These are phyloP conservation scores for Boletus vinaceobasis DNA, from an alignment of 768 basidiomycete genomes.

Conservation along the genomic window DNA sequence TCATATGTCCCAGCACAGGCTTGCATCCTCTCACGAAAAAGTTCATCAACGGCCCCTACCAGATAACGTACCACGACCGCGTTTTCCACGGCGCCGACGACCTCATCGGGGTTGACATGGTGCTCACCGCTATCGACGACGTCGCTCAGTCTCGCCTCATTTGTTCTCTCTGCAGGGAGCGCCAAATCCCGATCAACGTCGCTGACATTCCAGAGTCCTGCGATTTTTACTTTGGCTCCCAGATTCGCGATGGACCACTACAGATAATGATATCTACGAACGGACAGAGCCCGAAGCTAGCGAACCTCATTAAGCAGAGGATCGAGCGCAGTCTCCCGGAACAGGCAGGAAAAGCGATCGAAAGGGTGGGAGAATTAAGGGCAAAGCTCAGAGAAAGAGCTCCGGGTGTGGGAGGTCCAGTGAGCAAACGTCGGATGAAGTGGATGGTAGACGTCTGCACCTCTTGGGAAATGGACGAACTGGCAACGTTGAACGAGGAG, in stretches of 20 bases:
- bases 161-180: conserved; percentile 60
- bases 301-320: conserved; percentile 71
- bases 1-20: conserved; percentile 70
- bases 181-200: conserved; percentile 85
- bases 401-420: conserved; percentile 75
- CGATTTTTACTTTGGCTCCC: conserved; percentile 98
- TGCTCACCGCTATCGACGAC: conserved; percentile 91
- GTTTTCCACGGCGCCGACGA: conserved; percentile 63
- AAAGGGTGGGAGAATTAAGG: conserved; percentile 74
- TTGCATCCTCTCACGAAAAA: conserved; percentile 58
- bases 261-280: conserved; percentile 97
- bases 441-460: conserved; percentile 92
- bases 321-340: conserved; percentile 69
- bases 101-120: conserved; percentile 73
- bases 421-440: conserved; percentile 79
- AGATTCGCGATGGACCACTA: conserved; percentile 84
- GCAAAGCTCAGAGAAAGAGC: conserved; percentile 70
- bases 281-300: conserved; percentile 88
- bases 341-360: conserved; percentile 72
- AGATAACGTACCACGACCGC: conserved; percentile 71
- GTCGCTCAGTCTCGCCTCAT: conserved; percentile 69
- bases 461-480: conserved; percentile 78
- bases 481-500: conserved; percentile 63
- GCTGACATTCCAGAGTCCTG: conserved; percentile 95
- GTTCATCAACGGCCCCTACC: conserved; percentile 42